Percentiles rank a stretch among this genome's conserved stretches.
Conservation (phyloP, 257 asterid species). For the Mitragyna speciosa region DNA sequence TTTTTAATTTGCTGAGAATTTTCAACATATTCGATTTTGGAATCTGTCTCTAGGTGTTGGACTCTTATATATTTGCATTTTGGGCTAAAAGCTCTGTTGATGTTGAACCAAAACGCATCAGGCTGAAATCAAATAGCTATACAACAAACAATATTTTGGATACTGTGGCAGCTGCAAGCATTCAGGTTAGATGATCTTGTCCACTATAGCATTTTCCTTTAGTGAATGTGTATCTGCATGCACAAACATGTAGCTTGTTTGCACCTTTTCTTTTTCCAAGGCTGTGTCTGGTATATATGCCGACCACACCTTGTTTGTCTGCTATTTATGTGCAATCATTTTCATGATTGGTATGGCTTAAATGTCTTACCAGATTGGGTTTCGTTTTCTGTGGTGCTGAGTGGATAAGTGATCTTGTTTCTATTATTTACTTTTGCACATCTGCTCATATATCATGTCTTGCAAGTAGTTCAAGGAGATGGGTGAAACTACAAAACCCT, state of each 20-base stretch:
- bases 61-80: constrained; percentile 77
- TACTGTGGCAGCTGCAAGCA: constrained; percentile 81
- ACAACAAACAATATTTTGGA: constrained; percentile 84
- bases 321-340: neutral
- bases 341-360: neutral
- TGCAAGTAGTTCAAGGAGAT: constrained; percentile 77
- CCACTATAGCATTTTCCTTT: neutral
- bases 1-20: neutral
- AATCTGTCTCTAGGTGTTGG: constrained; percentile 58
- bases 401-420: neutral
- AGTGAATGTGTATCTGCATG: neutral
- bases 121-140: constrained; percentile 81
- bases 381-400: neutral
- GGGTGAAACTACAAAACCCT: constrained; percentile 46
- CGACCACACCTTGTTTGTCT: neutral
- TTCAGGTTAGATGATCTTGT: constrained; percentile 56
- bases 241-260: neutral
- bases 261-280: too few relatives aligned
- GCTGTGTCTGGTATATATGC: neutral
- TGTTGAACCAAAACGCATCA: constrained; percentile 61
- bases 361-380: neutral
- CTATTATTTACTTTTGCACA: neutral
- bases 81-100: constrained; percentile 79
- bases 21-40: constrained; percentile 3
- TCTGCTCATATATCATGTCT: neutral